Percentiles rank a stretch among this genome's conserved stretches.
phyloP scores from a whole-genome alignment of 306 rosid genomes.

The Argentina anserina region DNA sequence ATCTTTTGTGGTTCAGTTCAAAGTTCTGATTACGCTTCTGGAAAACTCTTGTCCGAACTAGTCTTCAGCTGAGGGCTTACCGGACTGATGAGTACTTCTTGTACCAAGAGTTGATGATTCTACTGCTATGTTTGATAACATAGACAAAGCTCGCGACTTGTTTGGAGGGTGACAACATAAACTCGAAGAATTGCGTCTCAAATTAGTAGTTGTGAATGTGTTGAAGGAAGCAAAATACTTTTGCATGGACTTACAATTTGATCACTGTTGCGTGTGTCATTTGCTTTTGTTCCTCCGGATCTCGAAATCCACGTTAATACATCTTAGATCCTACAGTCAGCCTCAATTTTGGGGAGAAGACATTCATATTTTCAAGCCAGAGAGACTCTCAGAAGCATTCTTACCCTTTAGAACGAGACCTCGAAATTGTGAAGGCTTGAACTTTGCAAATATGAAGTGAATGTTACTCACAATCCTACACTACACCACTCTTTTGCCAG shows the following conservation, averaged over 20 bases:
- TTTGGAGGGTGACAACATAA: not conserved
- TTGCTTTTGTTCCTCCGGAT: no score
- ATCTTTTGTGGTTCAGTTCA: not conserved
- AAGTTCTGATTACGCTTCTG: not conserved
- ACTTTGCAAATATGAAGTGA: no score
- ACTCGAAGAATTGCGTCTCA: not conserved
- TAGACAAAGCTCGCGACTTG: not conserved
- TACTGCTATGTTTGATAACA: not conserved
- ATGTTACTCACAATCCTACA: no score
- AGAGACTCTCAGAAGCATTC: no score
- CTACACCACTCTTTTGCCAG: no score
- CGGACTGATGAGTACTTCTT: not conserved
- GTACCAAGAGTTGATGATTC: not conserved
- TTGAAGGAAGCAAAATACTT: not conserved
- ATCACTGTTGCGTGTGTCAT: no score
- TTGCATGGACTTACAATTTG: not conserved
- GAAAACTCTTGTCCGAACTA: not conserved
- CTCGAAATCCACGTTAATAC: no score
- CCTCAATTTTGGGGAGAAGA: no score
- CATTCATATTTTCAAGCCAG: no score
- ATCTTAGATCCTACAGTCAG: no score
- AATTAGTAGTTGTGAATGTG: not conserved
- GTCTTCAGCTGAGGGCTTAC: not conserved
- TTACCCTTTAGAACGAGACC: no score
- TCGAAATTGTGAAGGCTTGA: no score